Percentiles rank a stretch among this genome's conserved stretches.
These are phyloP conservation scores for Aureobasidium sp. DNA, from an alignment of 2,329 filamentous ascomycete species.

Conservation along the genomic window DNA sequence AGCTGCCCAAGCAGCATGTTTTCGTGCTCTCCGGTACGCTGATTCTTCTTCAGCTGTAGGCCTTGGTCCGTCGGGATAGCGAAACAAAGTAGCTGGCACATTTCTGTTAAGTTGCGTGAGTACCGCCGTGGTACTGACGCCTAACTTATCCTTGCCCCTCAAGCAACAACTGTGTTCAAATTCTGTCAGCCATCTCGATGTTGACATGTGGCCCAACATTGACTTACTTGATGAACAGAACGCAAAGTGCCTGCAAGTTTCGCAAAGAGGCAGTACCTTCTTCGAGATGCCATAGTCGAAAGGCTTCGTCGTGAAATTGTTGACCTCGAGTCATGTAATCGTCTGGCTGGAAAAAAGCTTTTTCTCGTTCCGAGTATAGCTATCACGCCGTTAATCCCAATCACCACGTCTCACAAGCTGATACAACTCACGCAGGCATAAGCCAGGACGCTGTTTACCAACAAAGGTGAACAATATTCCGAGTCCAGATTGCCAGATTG, in stretches of 20 bases:
- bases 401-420: background rate
- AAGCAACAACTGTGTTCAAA: conserved; percentile 4
- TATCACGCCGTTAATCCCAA: background rate
- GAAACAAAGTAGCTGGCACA: background rate
- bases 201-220: no score
- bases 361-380: conserved; percentile 18
- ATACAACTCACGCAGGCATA: background rate
- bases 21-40: background rate
- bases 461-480: conserved; percentile 30
- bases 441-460: conserved; percentile 32
- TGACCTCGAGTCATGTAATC: conserved; percentile 16
- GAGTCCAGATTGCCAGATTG: conserved; percentile 24
- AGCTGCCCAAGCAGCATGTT: conserved; percentile 7
- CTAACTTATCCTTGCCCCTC: conserved; percentile 5
- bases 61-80: background rate
- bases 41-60: background rate
- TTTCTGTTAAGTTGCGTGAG: background rate
- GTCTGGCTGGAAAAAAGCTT: conserved; percentile 5
- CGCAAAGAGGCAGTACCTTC: conserved; percentile 1
- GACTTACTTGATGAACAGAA: background rate
- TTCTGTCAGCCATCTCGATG: background rate
- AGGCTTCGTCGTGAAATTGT: conserved; percentile 18
- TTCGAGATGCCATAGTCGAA: conserved; percentile 16
- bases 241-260: background rate
- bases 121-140: background rate